These are phyloP conservation scores for Meyerozyma athensensis DNA, from an alignment of 1,139 yeast species.

Conservation along the genomic window DNA sequence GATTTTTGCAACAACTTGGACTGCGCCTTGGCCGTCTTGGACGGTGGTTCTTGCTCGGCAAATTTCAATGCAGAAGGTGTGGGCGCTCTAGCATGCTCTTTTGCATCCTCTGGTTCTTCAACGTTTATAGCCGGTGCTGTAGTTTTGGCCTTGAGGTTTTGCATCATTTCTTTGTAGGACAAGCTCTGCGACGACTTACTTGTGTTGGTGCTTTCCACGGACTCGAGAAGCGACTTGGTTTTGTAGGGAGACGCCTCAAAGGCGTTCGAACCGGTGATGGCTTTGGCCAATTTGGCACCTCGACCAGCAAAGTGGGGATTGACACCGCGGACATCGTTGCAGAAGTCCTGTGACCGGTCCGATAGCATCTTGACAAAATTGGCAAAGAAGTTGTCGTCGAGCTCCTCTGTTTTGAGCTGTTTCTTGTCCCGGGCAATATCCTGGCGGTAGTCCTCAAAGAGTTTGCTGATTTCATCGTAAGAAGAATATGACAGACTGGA, in stretches of 20 bases:
- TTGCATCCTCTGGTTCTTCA: slow-evolving; percentile 3
- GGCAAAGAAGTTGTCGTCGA: slow-evolving; percentile 28
- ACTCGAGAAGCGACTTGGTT: slow-evolving; percentile 38
- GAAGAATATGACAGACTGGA: slow-evolving; percentile 35
- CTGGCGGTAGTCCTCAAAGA: slow-evolving; percentile 27
- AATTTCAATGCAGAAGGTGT: slow-evolving; percentile 17
- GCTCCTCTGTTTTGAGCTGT: slow-evolving; percentile 13
- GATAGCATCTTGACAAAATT: slow-evolving; percentile 31
- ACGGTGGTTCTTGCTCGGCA: slow-evolving; percentile 20
- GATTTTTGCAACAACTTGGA: slow-evolving; percentile 14
- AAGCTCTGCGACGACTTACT: slow-evolving; percentile 15
- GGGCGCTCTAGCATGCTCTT: slow-evolving; percentile 4
- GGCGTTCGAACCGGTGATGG: slow-evolving; percentile 41
- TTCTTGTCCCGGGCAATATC: slow-evolving; percentile 19
- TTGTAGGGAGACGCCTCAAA: slow-evolving; percentile 39
- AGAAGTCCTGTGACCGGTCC: slow-evolving; percentile 34
- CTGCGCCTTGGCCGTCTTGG: slow-evolving; percentile 7
- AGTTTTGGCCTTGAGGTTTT: slow-evolving; percentile 17
- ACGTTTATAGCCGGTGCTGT: slow-evolving; percentile 11
- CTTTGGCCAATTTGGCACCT: slow-evolving; percentile 44
- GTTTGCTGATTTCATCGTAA: slow-evolving; percentile 34
- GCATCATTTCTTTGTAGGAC: slow-evolving; percentile 36
- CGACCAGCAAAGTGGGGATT: slow-evolving; percentile 40
- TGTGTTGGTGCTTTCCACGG: slow-evolving; percentile 20
- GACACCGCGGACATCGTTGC: slow-evolving; percentile 32